Conservation (phyloP, 2,329 filamentous ascomycete species). For the Rutstroemia sydowiana region DNA sequence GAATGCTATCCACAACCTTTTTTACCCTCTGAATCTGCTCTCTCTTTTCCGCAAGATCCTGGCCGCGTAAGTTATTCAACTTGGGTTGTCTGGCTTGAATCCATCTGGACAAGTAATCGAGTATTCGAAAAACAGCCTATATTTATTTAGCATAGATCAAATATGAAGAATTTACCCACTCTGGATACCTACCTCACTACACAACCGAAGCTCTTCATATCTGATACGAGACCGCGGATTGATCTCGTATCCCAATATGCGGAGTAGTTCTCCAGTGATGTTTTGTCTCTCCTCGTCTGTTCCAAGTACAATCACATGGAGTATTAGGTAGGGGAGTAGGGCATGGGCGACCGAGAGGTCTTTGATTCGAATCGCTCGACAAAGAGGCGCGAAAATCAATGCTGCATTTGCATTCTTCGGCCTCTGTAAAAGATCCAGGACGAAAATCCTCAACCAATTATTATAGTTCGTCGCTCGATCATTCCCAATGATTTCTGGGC, state of each 20-base stretch:
- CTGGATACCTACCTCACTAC: conserved; percentile 63
- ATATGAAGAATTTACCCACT: background rate
- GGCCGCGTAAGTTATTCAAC: conserved; percentile 12
- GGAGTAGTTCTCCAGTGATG: conserved; percentile 66
- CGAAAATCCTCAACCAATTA: conserved; percentile 74
- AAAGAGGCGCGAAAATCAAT: conserved; percentile 73
- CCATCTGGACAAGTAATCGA: conserved; percentile 91
- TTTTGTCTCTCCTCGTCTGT: conserved; percentile 53
- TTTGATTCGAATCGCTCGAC: conserved; percentile 75
- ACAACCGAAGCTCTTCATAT: conserved; percentile 71
- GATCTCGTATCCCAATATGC: conserved; percentile 56
- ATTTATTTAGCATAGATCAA: conserved; percentile 24
- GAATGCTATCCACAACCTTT: conserved; percentile 60
- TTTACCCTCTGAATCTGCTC: conserved; percentile 56
- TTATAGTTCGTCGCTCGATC: conserved; percentile 68
- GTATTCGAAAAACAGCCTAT: conserved; percentile 77
- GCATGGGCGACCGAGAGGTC: conserved; percentile 83
- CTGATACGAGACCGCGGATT: conserved; percentile 49
- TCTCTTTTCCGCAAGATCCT: conserved; percentile 34
- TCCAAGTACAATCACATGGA: conserved; percentile 76
- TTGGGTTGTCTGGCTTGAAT: conserved; percentile 55
- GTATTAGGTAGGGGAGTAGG: conserved; percentile 75
- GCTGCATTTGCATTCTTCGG: conserved; percentile 67
- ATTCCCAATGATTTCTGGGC: conserved; percentile 39
- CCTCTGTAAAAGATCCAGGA: conserved; percentile 73